Conservation (phyloP, 2,329 filamentous ascomycete species). For the Pseudogymnoascus destructans region DNA sequence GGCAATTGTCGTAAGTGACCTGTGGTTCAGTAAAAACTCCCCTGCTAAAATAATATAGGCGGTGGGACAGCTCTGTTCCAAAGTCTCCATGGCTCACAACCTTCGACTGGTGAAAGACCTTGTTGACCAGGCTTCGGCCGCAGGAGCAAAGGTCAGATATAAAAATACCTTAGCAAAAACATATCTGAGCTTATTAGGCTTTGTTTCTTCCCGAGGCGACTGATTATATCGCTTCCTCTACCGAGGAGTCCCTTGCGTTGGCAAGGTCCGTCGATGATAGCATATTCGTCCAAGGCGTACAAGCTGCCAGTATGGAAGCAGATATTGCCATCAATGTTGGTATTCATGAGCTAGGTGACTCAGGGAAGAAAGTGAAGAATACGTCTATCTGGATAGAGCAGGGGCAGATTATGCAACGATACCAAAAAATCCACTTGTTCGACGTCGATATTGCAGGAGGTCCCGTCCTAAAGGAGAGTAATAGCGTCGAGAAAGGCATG, state of each 20-base stretch:
- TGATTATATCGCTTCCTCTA: conserved; percentile 68
- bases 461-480: conserved; percentile 47
- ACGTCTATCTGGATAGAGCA: conserved; percentile 52
- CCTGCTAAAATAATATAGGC: conserved; percentile 40
- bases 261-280: conserved; percentile 52
- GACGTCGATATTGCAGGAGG: conserved; percentile 51
- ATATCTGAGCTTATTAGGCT: conserved; percentile 34
- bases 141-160: conserved; percentile 58
- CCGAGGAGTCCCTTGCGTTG: conserved; percentile 56
- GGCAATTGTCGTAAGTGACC: neutral
- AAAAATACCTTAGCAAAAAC: neutral
- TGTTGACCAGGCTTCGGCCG: conserved; percentile 56
- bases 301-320: conserved; percentile 49
- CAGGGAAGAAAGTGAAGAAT: conserved; percentile 44
- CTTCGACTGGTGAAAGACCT: conserved; percentile 63
- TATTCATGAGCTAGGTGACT: conserved; percentile 57
- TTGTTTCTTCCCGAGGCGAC: conserved; percentile 82
- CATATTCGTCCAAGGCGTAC: conserved; percentile 65
- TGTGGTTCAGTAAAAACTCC: neutral
- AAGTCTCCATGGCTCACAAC: conserved; percentile 63
- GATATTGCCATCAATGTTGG: conserved; percentile 69
- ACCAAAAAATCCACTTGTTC: conserved; percentile 88
- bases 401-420: conserved; percentile 47
- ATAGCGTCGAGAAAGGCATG: conserved; percentile 54
- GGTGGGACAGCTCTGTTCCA: conserved; percentile 81